Conservation (phyloP, 345 rosid genomes). For the Euphorbia lathyris region DNA sequence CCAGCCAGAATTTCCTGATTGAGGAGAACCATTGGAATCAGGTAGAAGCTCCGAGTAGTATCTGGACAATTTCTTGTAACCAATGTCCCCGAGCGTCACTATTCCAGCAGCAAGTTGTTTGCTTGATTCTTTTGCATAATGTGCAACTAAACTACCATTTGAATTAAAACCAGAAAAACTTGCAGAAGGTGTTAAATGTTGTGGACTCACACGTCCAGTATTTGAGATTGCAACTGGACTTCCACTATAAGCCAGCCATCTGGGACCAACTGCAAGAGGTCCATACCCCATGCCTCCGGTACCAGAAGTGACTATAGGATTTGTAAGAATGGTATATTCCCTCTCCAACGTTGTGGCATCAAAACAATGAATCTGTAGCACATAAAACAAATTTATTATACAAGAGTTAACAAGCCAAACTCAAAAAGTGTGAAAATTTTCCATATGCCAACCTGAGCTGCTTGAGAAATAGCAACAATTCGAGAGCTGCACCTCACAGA, state of each 20-base stretch:
- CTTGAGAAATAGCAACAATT: conserved; percentile 76
- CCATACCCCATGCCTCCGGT: conserved; percentile 78
- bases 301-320: conserved; percentile 48
- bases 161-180: conserved; percentile 48
- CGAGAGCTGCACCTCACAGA: conserved; percentile 88
- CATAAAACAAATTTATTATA: conserved; percentile 13
- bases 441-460: conserved; percentile 58
- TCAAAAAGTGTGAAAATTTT: not conserved
- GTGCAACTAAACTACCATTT: conserved; percentile 59
- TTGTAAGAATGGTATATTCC: conserved; percentile 63
- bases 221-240: conserved; percentile 51
- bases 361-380: conserved; percentile 83
- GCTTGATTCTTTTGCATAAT: conserved; percentile 84
- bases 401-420: not conserved
- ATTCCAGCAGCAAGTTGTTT: conserved; percentile 90
- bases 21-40: conserved; percentile 48
- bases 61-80: conserved; percentile 62
- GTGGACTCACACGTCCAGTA: conserved; percentile 57
- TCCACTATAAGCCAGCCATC: conserved; percentile 96
- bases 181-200: conserved; percentile 52
- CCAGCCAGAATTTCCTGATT: conserved; percentile 46
- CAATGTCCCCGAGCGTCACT: conserved; percentile 77
- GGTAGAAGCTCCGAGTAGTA: conserved; percentile 77
- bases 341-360: conserved; percentile 56
- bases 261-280: conserved; percentile 90